Base-by-base conservation (phyloP, 1,284 basidiomycete species). In the Athelia psychrophila region DNA sequence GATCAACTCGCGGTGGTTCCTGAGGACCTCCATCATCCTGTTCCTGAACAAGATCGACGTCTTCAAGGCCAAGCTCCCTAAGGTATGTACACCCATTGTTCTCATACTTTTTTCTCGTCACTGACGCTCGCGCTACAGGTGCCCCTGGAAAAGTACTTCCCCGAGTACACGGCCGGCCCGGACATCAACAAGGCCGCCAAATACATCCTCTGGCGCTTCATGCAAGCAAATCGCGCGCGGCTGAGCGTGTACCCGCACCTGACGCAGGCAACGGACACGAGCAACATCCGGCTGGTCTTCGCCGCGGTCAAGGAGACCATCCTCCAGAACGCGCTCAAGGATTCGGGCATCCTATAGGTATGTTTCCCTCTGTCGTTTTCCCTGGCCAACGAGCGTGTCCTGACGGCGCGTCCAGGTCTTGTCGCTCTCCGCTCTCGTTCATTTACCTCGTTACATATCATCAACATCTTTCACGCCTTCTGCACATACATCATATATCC, bases 301-400 rank as follows among this genome's bases (percentile, higher is more conserved):
- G 94, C 94, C 0, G 95, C 95, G 0, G 94, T 98, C 56, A 98
- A 98, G 74, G 96, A 98, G 75, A 96, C 94, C n/a, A 95, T 97
- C 56, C 67, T 96, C 54, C 92, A 94, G 71, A 93, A 93, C 63
- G 89, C 91, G 1, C 73, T 93, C n/a, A 88, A 90, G 64, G 91
- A 93, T 60, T 90, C 88, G 0, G 89, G 89, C 46, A 91, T 92
- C 57, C 79, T 92, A 62, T 77, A 64, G 50, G 27, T 30, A 6
- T 6, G 27, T 30, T 30, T 13, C 27, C 27, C 27, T 30, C n/a
- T n/a, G n/a, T n/a, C n/a, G n/a, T n/a, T n/a, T n/a, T n/a, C n/a
- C n/a, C n/a, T n/a, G n/a, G n/a, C n/a, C n/a, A n/a, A n/a, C n/a
- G n/a, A n/a, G n/a, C n/a, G n/a, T n/a, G n/a, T n/a, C n/a, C n/a